Evolutionary conservation across 2,329 filamentous ascomycete species (phyloP).

Genomic region (Alternaria postmessia): DNA sequence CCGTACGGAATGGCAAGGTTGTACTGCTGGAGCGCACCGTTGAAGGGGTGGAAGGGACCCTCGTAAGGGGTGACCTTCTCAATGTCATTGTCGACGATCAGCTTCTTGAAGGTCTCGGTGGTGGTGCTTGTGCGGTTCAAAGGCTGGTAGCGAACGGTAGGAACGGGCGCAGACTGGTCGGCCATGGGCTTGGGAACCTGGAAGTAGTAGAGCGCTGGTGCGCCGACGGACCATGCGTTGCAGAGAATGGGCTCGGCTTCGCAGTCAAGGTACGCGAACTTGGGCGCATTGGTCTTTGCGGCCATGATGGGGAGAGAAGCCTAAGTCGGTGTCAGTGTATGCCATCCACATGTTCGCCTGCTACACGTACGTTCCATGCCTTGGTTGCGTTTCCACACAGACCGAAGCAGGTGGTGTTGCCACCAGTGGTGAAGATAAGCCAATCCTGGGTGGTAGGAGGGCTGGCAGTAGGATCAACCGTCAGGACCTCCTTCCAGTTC

Average conservation of each 20-base stretch:
- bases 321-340: conserved; percentile 44
- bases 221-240: conserved; percentile 73
- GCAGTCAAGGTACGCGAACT: conserved; percentile 76
- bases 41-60: conserved; percentile 78
- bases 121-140: conserved; percentile 76
- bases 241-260: conserved; percentile 78
- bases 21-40: conserved; percentile 70
- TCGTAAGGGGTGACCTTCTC: conserved; percentile 63
- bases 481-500: conserved; percentile 76
- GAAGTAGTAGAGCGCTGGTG: conserved; percentile 73
- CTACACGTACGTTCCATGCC: conserved; percentile 61
- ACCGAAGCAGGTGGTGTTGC: conserved; percentile 81
- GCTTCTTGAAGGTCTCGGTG: conserved; percentile 67
- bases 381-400: conserved; percentile 70
- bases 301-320: conserved; percentile 71
- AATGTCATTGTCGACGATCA: conserved; percentile 68
- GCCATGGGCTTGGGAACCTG: conserved; percentile 65
- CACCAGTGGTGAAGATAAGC: conserved; percentile 76
- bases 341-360: neutral
- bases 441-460: conserved; percentile 73
- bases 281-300: conserved; percentile 66
- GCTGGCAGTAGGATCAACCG: conserved; percentile 64
- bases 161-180: conserved; percentile 69
- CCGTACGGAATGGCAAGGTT: conserved; percentile 70
- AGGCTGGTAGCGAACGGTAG: conserved; percentile 70